Evolutionary conservation across 2,329 filamentous ascomycete genomes (phyloP), one percentile per base, ranked within the genome.

Genomic region (Cladosporium sp.): DNA sequence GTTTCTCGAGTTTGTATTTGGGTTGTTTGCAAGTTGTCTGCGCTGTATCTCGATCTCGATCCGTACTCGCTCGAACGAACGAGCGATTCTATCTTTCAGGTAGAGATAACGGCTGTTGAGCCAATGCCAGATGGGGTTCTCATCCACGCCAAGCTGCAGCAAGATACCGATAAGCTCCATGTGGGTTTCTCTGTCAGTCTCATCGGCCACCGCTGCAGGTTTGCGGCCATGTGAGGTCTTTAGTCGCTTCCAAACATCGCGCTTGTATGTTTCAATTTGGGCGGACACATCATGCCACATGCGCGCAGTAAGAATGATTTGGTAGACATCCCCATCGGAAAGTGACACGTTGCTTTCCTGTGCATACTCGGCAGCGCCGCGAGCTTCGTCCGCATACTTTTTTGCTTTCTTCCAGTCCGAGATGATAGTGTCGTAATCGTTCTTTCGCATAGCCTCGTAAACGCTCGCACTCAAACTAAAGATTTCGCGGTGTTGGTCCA

Each of bases 41-140:
- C 95, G 88, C 58, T 96, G 81, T 28, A 98, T 90, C 77, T 99
- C 95, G 70, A 98, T 93, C 78, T 99, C 94, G 21, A 96, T 88
- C 76, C 91, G 92, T 62, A 91, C 90, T n/a, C 93, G 88, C 69
- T 98, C 93, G 62, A 92, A 92, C 15, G 89, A 90, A 0, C 86
- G 83, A 51, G 88, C 87, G 63, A 98, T 94, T 76, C 92, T 96
- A 70, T 88, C 88, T 78, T 95, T 97, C 65, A 99, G 84, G 74
- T 93, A 89, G 70, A 97, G 92, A 75, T 93, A 96, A 55, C 92
- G 89, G 74, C 92, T 97, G 65, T 94, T 82, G 30, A 99, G 87
- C 93, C 95, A 99, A 12, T 96, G 86, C 92, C 92, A 97, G 68
- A 99, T 96, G 1, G 95, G 95, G 73, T 96, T 99, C 67, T 98